Base-by-base conservation (phyloP, 129 eudicot genomes). In the Flaveria brownii region DNA sequence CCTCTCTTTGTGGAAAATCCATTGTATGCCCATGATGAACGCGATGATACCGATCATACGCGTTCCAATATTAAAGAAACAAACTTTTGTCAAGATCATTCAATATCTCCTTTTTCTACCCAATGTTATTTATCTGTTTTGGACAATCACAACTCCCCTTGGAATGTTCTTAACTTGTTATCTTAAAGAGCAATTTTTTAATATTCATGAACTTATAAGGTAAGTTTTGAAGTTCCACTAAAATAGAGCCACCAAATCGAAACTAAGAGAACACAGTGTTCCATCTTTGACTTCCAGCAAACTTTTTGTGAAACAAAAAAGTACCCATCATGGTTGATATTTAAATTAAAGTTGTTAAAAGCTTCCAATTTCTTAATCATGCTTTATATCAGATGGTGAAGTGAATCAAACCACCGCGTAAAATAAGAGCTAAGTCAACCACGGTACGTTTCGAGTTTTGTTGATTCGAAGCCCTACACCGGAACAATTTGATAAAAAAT, bases 141-240 rank as follows among this genome's bases (percentile, higher is more conserved):
- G 28, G 81, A 82, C 47, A 66, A 77, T 70, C 78, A 74, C 52
- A 49, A 66, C 46, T 33, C 82, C 73, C 85, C 83, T 43, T 76
- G 77, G 80, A 74, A 77, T 68, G 66, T 82, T 63, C 67, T 82
- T 28, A 60, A 5, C 55, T 63, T 82, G 59, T 12, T 2, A 62
- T 28, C 20, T 62, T 62, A 14, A 60, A 23, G 68, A 1, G 45
- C n/a, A 30, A 5, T 0, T 1, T 62, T 28, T 62, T 28, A 3
- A 13, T 5, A 62, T 63, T 63, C 68, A 63, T 28, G 11, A 63
- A 63, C 46, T 30, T 62, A 14, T 13, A 30, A 13, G 68, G 68
- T 6, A 13, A 14, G 68, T 62, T 28, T 26, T 28, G 68, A 11
- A 28, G 43, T 26, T 62, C 13, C 68, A 62, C 4, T 4, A 1